phyloP scores from a whole-genome alignment of 116 monocot species.

The Posidonia oceanica region DNA sequence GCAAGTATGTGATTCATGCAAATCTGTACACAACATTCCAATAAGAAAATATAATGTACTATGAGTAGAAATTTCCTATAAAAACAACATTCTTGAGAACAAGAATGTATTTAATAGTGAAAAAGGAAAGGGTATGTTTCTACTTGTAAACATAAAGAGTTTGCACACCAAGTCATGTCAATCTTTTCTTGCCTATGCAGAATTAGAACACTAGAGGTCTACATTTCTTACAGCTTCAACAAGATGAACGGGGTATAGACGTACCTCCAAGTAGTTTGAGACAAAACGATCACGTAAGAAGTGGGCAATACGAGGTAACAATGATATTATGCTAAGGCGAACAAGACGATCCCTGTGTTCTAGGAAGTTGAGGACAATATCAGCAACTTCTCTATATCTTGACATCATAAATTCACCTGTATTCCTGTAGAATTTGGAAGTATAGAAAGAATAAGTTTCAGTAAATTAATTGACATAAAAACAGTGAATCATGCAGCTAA shows the following conservation, averaged over 20 bases:
- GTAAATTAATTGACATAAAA: too few relatives aligned
- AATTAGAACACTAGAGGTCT: neutral
- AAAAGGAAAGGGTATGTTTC: too few relatives aligned
- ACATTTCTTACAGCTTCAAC: neutral
- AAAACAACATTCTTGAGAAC: neutral
- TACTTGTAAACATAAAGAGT: too few relatives aligned
- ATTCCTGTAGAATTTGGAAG: slow-evolving; percentile 37
- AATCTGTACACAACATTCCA: slow-evolving; percentile 35
- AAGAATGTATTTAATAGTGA: neutral
- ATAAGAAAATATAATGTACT: neutral
- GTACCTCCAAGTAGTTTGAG: slow-evolving; percentile 82
- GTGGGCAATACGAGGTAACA: slow-evolving; percentile 97
- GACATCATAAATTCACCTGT: slow-evolving; percentile 99
- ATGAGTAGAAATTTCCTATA: too few relatives aligned
- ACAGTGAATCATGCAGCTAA: too few relatives aligned
- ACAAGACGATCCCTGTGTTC: slow-evolving; percentile 90
- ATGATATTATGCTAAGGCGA: slow-evolving; percentile 90
- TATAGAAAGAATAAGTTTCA: neutral
- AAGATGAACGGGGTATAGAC: neutral
- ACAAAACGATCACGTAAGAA: slow-evolving; percentile 97
- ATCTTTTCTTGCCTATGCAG: neutral
- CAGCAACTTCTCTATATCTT: slow-evolving; percentile 95
- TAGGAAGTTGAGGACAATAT: slow-evolving; percentile 92
- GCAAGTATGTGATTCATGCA: slow-evolving; percentile 96
- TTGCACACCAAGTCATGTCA: neutral